Percentiles rank a stretch among this genome's conserved stretches.
Conservation (phyloP, 495 filamentous ascomycete genomes). For the Daldinia loculata region DNA sequence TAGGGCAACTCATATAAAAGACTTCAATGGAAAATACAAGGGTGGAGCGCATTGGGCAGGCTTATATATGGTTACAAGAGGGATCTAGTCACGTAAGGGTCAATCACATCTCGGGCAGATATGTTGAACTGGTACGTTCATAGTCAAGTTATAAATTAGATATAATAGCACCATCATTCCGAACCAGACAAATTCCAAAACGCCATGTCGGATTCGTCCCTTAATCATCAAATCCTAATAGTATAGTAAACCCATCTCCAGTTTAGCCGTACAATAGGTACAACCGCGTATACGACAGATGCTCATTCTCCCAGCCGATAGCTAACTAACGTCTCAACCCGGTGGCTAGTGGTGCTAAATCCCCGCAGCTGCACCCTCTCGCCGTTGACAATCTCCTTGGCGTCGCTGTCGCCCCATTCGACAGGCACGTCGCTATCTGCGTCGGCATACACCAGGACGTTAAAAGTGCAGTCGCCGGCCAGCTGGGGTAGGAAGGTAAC, state of each 20-base stretch:
- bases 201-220: neutral
- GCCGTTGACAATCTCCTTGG: conserved; percentile 94
- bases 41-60: no score
- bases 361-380: conserved; percentile 96
- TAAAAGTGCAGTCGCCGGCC: conserved; percentile 94
- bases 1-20: no score
- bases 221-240: neutral
- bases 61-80: no score
- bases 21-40: no score
- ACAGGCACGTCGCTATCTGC: conserved; percentile 96
- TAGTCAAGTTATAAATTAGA: neutral
- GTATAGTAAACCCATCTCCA: neutral
- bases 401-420: conserved; percentile 98
- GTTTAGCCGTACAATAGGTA: neutral
- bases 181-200: neutral
- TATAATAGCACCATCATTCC: neutral
- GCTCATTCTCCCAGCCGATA: conserved; percentile 70
- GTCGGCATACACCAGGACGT: conserved; percentile 97
- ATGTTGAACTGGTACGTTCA: no score
- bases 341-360: conserved; percentile 92
- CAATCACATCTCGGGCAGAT: no score
- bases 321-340: conserved; percentile 93
- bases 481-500: conserved; percentile 97
- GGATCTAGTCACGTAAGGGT: no score
- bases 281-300: no score